These are phyloP conservation scores for Talaromyces verruculosus DNA, from an alignment of 2,329 filamentous ascomycete genomes.

Conservation along the genomic window DNA sequence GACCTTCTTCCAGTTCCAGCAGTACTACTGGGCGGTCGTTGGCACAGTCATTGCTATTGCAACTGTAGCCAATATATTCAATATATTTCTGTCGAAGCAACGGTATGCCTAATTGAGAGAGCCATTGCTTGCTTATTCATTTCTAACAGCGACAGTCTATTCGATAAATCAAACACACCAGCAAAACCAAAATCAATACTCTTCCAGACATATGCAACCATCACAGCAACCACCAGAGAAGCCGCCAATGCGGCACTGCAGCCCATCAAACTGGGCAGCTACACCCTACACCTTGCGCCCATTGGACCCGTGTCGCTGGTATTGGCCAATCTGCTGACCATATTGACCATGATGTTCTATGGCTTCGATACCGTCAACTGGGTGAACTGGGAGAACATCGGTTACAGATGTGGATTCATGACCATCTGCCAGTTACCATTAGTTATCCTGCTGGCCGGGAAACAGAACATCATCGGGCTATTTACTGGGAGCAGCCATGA, in stretches of 20 bases:
- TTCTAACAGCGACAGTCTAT: conserved; percentile 41
- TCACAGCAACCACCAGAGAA: conserved; percentile 57
- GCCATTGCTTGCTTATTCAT: not conserved
- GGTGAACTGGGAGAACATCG: conserved; percentile 57
- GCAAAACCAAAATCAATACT: conserved; percentile 56
- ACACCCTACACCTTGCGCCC: conserved; percentile 41
- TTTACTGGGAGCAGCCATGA: conserved; percentile 52
- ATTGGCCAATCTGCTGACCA: conserved; percentile 49
- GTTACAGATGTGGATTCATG: conserved; percentile 56
- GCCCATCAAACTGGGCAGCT: conserved; percentile 34
- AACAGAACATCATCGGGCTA: conserved; percentile 55
- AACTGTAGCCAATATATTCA: conserved; percentile 44
- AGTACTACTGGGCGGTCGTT: conserved; percentile 56
- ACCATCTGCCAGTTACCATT: conserved; percentile 56
- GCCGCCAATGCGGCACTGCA: conserved; percentile 48
- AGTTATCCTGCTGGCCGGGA: conserved; percentile 57
- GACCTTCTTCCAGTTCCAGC: conserved; percentile 49
- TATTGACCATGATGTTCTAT: conserved; percentile 59
- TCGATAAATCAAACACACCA: conserved; percentile 45
- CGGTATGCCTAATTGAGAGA: conserved; percentile 39
- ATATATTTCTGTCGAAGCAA: conserved; percentile 51
- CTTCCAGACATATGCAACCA: conserved; percentile 51
- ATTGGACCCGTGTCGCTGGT: conserved; percentile 39
- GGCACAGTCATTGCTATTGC: conserved; percentile 39
- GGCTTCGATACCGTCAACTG: conserved; percentile 52